phyloP scores from a whole-genome alignment of 768 basidiomycete genomes.

The Termitomyces sp. region DNA sequence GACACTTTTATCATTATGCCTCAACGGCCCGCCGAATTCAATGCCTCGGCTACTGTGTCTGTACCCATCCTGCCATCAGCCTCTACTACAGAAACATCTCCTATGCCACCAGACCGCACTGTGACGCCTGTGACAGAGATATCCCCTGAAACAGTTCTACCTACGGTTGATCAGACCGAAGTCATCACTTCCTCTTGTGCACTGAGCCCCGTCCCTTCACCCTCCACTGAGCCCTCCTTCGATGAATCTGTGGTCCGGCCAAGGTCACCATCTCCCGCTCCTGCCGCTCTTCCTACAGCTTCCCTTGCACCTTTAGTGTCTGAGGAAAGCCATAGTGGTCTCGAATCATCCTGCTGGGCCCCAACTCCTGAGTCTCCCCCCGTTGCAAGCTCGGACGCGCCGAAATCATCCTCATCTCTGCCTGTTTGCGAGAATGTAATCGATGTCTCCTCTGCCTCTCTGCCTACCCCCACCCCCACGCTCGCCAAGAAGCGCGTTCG shows the following conservation, averaged over 20 bases:
- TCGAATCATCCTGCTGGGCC: neutral
- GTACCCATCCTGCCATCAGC: neutral
- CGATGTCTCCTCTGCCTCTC: neutral
- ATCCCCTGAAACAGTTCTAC: neutral
- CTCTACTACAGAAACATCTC: neutral
- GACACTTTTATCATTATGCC: neutral
- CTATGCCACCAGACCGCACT: neutral
- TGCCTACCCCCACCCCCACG: neutral
- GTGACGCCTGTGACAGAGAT: neutral
- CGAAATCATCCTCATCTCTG: neutral
- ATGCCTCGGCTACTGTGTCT: neutral
- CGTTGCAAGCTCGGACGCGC: neutral
- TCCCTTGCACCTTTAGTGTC: neutral
- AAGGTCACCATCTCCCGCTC: neutral
- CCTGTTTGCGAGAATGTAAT: neutral
- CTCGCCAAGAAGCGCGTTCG: neutral
- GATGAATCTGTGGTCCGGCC: neutral
- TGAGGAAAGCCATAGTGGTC: neutral
- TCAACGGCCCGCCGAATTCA: neutral
- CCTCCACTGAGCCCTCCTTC: too few species aligned
- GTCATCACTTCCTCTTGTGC: neutral
- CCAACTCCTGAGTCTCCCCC: neutral
- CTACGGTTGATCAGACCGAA: neutral
- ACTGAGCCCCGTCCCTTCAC: neutral
- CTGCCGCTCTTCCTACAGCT: too few species aligned